phyloP scores from a whole-genome alignment of 495 filamentous ascomycete species.

The Daldinia bambusicola region DNA sequence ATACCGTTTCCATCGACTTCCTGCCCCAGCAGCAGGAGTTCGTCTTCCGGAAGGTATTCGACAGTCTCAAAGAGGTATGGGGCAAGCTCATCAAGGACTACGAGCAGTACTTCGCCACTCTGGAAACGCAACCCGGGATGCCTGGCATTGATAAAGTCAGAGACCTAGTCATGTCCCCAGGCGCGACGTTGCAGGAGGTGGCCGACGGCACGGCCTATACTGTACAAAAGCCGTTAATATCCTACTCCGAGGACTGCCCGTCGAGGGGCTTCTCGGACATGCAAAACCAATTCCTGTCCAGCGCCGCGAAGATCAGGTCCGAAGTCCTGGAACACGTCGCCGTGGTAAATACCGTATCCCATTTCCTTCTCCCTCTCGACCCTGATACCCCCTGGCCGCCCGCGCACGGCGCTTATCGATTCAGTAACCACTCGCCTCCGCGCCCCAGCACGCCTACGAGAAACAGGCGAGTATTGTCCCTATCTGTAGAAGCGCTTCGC shows the following conservation, averaged over 20 bases:
- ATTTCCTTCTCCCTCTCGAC: not conserved
- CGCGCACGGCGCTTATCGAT: not conserved
- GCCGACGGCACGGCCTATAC: too few relatives aligned
- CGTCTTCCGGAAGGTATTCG: not conserved
- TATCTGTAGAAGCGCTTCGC: not conserved
- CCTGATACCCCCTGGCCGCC: not conserved
- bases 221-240: too few relatives aligned
- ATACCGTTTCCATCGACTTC: not conserved
- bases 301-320: too few relatives aligned
- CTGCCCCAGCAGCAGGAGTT: conserved; percentile 9
- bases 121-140: too few relatives aligned
- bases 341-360: too few relatives aligned
- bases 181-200: too few relatives aligned
- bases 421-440: not conserved
- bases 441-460: not conserved
- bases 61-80: not conserved
- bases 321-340: too few relatives aligned
- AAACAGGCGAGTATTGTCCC: not conserved
- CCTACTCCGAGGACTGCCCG: too few relatives aligned
- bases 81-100: not conserved
- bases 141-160: too few relatives aligned
- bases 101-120: conserved; percentile 4
- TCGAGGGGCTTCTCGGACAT: too few relatives aligned
- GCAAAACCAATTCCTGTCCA: too few relatives aligned
- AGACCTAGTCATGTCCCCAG: too few relatives aligned